phyloP scores from a whole-genome alignment of 805 yeast genomes.

The Lipomyces kockii region DNA sequence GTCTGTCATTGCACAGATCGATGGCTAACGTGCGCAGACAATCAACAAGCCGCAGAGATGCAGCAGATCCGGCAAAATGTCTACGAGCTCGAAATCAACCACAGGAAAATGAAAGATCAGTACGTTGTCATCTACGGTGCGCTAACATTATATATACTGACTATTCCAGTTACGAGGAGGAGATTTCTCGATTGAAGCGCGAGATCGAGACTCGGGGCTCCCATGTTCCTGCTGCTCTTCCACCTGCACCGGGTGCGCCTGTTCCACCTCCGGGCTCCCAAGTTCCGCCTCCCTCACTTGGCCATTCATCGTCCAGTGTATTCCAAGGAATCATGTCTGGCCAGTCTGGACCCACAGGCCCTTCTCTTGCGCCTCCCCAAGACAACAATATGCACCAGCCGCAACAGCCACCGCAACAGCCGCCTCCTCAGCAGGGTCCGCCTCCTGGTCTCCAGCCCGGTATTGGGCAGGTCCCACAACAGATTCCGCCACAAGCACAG shows the following conservation, averaged over 20 bases:
- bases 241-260: slow-evolving; percentile 44
- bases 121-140: slow-evolving; percentile 10
- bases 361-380: slow-evolving; percentile 40
- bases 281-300: slow-evolving; percentile 39
- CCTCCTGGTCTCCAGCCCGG: slow-evolving; percentile 21
- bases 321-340: slow-evolving; percentile 45
- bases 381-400: slow-evolving; percentile 39
- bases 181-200: slow-evolving; percentile 79
- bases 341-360: slow-evolving; percentile 40
- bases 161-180: slow-evolving; percentile 71
- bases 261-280: slow-evolving; percentile 15
- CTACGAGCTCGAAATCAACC: slow-evolving; percentile 91
- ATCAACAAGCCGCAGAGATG: slow-evolving; percentile 90
- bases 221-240: slow-evolving; percentile 52
- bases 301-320: slow-evolving; percentile 42
- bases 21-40: slow-evolving; percentile 46
- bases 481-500: slow-evolving; percentile 22
- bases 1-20: background rate
- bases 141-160: background rate
- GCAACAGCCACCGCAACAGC: slow-evolving; percentile 39
- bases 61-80: slow-evolving; percentile 93
- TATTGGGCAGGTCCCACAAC: slow-evolving; percentile 25
- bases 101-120: slow-evolving; percentile 91
- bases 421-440: slow-evolving; percentile 34
- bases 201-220: slow-evolving; percentile 84